phyloP scores from a whole-genome alignment of 768 basidiomycete species.

The Dentipellis fragilis region DNA sequence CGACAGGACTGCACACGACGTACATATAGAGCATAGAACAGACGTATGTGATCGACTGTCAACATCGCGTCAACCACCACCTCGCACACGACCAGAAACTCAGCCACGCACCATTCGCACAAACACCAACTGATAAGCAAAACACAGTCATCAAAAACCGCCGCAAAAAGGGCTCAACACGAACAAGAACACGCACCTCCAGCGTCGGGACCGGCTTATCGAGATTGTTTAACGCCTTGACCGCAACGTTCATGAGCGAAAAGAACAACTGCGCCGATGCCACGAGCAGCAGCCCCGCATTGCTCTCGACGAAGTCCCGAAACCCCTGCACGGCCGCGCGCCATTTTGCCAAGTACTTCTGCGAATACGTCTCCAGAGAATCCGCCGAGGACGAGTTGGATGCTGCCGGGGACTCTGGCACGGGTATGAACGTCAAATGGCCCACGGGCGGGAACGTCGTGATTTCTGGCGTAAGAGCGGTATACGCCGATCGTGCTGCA shows the following conservation, averaged over 20 bases:
- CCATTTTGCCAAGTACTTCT: neutral
- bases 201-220: slow-evolving; percentile 49
- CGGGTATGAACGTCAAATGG: neutral
- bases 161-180: neutral
- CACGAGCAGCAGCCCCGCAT: slow-evolving; percentile 53
- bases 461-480: slow-evolving; percentile 7
- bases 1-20: neutral
- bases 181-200: slow-evolving; percentile 30
- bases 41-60: slow-evolving; percentile 40
- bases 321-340: neutral
- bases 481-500: slow-evolving; percentile 19
- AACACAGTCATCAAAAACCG: neutral
- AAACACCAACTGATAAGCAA: slow-evolving; percentile 32
- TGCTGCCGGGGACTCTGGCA: neutral
- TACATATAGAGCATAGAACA: slow-evolving; percentile 44
- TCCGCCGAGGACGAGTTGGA: neutral
- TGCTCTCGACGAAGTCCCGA: slow-evolving; percentile 19
- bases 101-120: slow-evolving; percentile 43
- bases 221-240: slow-evolving; percentile 50
- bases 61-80: too few relatives aligned
- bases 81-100: neutral
- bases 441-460: neutral
- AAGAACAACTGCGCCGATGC: slow-evolving; percentile 49
- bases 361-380: neutral
- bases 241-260: slow-evolving; percentile 48